Percentiles rank a stretch among this genome's conserved stretches.
These are phyloP conservation scores for Aureobasidium sp. DNA, from an alignment of 2,329 filamentous ascomycete genomes.

Conservation along the genomic window DNA sequence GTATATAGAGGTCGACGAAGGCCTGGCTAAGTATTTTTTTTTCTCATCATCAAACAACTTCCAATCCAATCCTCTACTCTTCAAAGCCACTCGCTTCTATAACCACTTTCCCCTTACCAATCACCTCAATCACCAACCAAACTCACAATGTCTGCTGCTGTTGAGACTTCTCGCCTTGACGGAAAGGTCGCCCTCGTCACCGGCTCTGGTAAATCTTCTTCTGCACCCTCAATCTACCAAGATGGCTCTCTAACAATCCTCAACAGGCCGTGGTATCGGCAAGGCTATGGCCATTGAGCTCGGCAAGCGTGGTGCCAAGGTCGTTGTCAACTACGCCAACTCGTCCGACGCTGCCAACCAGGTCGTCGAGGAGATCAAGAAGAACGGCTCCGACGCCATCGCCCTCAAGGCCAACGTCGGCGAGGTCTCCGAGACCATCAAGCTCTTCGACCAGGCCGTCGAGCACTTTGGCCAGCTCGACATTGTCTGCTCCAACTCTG, in stretches of 20 bases:
- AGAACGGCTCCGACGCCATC: constrained; percentile 54
- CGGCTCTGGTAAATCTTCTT: constrained; percentile 38
- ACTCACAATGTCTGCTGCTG: constrained; percentile 32
- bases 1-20: constrained; percentile 16
- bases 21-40: constrained; percentile 3
- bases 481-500: constrained; percentile 65
- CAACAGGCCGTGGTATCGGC: constrained; percentile 56
- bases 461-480: constrained; percentile 59
- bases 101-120: constrained; percentile 9
- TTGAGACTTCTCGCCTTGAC: constrained; percentile 45
- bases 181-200: constrained; percentile 50
- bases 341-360: constrained; percentile 57
- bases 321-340: constrained; percentile 63
- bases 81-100: constrained; percentile 14
- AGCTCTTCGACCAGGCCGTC: constrained; percentile 57
- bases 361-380: constrained; percentile 60
- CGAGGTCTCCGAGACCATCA: constrained; percentile 55
- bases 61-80: neutral
- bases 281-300: constrained; percentile 61
- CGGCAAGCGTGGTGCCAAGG: constrained; percentile 57
- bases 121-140: constrained; percentile 18
- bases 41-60: constrained; percentile 14
- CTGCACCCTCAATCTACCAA: neutral
- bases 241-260: constrained; percentile 19
- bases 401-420: constrained; percentile 63